These are phyloP conservation scores for Krasilnikovozyma curviuscula DNA, from an alignment of 768 basidiomycete species.

Conservation along the genomic window DNA sequence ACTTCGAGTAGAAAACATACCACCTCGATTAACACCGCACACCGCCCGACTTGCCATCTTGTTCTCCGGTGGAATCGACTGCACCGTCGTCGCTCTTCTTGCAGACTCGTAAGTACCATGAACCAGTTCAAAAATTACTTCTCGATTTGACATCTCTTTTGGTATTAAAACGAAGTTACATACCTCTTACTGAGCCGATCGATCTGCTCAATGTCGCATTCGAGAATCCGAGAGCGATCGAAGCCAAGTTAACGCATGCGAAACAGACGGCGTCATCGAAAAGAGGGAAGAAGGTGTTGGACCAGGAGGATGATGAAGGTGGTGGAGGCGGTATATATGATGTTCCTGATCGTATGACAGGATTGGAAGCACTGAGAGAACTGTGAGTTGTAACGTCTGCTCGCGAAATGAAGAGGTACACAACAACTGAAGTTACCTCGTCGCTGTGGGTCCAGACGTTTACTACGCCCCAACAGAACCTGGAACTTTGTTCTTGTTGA, in stretches of 20 bases:
- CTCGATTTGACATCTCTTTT: not conserved
- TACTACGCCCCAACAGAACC: not conserved
- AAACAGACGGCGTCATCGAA: conserved; percentile 29
- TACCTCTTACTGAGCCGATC: conserved; percentile 59
- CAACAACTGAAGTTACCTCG: not conserved
- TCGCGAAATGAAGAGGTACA: not conserved
- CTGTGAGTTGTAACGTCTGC: conserved; percentile 29
- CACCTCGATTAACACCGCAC: conserved; percentile 23
- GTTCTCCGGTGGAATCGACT: conserved; percentile 94
- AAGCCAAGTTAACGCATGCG: conserved; percentile 31
- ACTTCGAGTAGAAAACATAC: conserved; percentile 50
- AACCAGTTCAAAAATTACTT: too few relatives aligned
- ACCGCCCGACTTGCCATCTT: conserved; percentile 50
- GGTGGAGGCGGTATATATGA: conserved; percentile 33
- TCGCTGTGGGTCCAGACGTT: not conserved
- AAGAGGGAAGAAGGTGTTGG: conserved; percentile 21
- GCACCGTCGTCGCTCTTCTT: conserved; percentile 58
- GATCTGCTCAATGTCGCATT: conserved; percentile 87
- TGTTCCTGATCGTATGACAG: conserved; percentile 78
- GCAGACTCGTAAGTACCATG: conserved; percentile 49
- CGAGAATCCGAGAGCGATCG: conserved; percentile 72
- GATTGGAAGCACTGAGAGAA: conserved; percentile 57
- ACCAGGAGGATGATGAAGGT: not conserved
- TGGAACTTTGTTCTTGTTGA: conserved; percentile 44
- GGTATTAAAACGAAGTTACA: conserved; percentile 45